A percentile compares a stretch with the other conserved stretches of the same genome.
Conservation (phyloP, 2,329 filamentous ascomycete genomes). For the Epichloe gansuensis region DNA sequence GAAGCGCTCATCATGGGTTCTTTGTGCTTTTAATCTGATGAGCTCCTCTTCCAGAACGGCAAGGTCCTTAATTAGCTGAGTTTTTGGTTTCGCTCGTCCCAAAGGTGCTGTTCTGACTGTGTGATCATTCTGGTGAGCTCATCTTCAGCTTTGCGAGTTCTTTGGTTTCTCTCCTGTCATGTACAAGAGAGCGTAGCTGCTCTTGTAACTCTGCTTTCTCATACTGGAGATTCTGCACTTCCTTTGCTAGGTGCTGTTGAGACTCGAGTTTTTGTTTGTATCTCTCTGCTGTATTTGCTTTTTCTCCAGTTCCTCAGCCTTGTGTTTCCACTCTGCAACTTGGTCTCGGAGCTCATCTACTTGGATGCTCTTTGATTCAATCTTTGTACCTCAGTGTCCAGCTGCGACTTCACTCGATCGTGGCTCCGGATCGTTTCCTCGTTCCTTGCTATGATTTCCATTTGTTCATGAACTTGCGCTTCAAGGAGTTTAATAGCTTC, state of each 20-base stretch:
- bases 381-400: constrained; percentile 41
- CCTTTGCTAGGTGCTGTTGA: constrained; percentile 41
- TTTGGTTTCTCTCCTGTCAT: constrained; percentile 23
- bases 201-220: constrained; percentile 42
- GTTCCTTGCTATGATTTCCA: constrained; percentile 53
- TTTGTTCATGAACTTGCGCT: constrained; percentile 50
- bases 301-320: constrained; percentile 47
- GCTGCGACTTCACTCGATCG: constrained; percentile 32
- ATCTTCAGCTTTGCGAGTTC: constrained; percentile 25
- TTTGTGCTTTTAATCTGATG: constrained; percentile 32
- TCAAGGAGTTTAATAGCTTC: constrained; percentile 43
- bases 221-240: constrained; percentile 42
- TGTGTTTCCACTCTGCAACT: constrained; percentile 45
- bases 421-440: constrained; percentile 42
- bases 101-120: constrained; percentile 29
- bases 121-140: constrained; percentile 29
- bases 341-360: constrained; percentile 44
- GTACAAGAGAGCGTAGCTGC: constrained; percentile 27
- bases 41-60: constrained; percentile 34
- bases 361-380: constrained; percentile 33
- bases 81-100: constrained; percentile 33
- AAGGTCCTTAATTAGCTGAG: constrained; percentile 33
- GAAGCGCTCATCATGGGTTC: constrained; percentile 38
- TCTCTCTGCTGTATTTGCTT: constrained; percentile 50
- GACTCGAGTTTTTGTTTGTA: constrained; percentile 51